Evolutionary conservation across 2,329 filamentous ascomycete genomes (phyloP).

Genomic region (Aspergillus sojae): DNA sequence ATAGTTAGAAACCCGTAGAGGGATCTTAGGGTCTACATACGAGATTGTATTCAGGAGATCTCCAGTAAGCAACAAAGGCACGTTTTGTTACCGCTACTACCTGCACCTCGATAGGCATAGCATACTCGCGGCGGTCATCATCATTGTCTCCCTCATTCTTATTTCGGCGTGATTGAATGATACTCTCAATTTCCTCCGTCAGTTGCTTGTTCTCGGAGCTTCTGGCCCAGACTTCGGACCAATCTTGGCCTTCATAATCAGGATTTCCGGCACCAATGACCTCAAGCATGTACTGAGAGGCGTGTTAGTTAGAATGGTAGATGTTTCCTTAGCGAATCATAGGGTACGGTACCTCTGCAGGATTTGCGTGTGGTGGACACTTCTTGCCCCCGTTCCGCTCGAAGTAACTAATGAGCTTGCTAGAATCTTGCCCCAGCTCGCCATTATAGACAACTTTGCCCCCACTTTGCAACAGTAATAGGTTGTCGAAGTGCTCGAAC

Average conservation of each 20-base stretch:
- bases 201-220: slow-evolving; percentile 54
- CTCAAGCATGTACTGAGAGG: slow-evolving; percentile 75
- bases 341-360: slow-evolving; percentile 58
- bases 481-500: slow-evolving; percentile 84
- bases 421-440: slow-evolving; percentile 75
- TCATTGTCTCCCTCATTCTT: slow-evolving; percentile 42
- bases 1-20: not conserved
- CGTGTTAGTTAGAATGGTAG: not conserved
- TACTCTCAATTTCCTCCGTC: slow-evolving; percentile 55
- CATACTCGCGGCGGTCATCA: slow-evolving; percentile 62
- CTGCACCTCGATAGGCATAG: slow-evolving; percentile 61
- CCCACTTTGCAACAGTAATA: slow-evolving; percentile 76
- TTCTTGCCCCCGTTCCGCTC: slow-evolving; percentile 62
- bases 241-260: slow-evolving; percentile 61
- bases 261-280: slow-evolving; percentile 66
- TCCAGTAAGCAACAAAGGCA: slow-evolving; percentile 66
- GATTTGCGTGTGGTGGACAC: slow-evolving; percentile 67
- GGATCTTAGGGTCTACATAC: slow-evolving; percentile 23
- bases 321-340: not conserved
- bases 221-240: slow-evolving; percentile 62
- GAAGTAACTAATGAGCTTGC: slow-evolving; percentile 71
- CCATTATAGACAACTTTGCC: slow-evolving; percentile 85
- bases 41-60: slow-evolving; percentile 62
- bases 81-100: slow-evolving; percentile 58
- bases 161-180: slow-evolving; percentile 52